phyloP scores from a whole-genome alignment of 129 eudicot species.

The Helianthus annuus region DNA sequence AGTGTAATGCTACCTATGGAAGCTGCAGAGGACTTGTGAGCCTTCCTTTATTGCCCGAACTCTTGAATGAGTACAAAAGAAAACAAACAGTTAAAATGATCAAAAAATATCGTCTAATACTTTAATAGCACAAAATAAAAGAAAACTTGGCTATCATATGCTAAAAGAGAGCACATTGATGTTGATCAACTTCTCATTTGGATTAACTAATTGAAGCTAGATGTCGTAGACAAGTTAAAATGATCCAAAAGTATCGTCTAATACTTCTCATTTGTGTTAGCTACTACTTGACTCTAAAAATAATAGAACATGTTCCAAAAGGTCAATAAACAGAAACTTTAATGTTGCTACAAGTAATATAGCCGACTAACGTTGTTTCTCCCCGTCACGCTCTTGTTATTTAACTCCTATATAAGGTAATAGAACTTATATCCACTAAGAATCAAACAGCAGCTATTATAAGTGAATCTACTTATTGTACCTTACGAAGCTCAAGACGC shows the following conservation, averaged over 20 bases:
- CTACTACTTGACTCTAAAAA: neutral
- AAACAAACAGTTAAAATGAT: slow-evolving; percentile 33
- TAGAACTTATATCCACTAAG: neutral
- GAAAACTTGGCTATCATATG: slow-evolving; percentile 12
- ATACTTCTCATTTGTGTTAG: neutral
- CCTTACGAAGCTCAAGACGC: neutral
- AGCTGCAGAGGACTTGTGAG: slow-evolving; percentile 16
- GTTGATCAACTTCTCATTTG: slow-evolving; percentile 5
- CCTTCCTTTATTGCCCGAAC: slow-evolving; percentile 36
- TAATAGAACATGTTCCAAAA: neutral
- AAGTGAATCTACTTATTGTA: slow-evolving; percentile 9
- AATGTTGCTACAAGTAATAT: neutral
- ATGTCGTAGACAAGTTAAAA: neutral
- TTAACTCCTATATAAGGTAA: neutral
- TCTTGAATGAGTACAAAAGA: slow-evolving; percentile 44
- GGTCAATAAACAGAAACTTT: neutral
- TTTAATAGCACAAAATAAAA: slow-evolving; percentile 13
- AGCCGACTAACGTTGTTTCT: neutral
- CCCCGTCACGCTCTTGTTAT: neutral
- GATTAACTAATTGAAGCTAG: neutral
- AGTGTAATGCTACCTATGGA: slow-evolving; percentile 39
- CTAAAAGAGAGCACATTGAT: slow-evolving; percentile 13
- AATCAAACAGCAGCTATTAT: slow-evolving; percentile 1
- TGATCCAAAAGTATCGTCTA: too few species aligned
- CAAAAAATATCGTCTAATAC: slow-evolving; percentile 5